phyloP scores from a whole-genome alignment of 352 stramenopile genomes.

The Aphanomyces astaci region DNA sequence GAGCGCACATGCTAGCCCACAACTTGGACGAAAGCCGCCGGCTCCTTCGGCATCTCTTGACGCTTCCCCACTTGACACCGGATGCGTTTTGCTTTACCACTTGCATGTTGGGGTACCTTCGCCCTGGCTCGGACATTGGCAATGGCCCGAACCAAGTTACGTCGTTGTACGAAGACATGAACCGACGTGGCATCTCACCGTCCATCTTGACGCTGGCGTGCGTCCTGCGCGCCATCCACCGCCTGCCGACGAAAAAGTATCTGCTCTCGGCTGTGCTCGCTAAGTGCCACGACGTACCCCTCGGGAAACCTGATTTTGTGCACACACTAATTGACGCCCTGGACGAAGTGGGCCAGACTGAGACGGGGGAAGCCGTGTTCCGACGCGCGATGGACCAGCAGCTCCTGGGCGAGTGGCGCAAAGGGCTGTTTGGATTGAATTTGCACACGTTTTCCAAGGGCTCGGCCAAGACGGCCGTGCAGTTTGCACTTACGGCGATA shows the following conservation, averaged over 20 bases:
- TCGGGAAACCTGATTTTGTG: slow-evolving; percentile 30
- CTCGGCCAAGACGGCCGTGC: slow-evolving; percentile 60
- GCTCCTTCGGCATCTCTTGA: slow-evolving; percentile 30
- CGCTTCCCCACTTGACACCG: slow-evolving; percentile 45
- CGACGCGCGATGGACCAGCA: slow-evolving; percentile 39
- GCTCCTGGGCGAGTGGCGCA: slow-evolving; percentile 35
- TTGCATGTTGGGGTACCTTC: slow-evolving; percentile 45
- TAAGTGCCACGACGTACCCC: slow-evolving; percentile 41
- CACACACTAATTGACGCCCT: slow-evolving; percentile 27
- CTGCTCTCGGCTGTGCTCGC: slow-evolving; percentile 56
- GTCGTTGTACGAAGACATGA: slow-evolving; percentile 58
- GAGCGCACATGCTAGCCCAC: slow-evolving; percentile 34
- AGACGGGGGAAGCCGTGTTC: slow-evolving; percentile 33
- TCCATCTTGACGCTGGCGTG: slow-evolving; percentile 6
- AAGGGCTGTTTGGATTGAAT: slow-evolving; percentile 58
- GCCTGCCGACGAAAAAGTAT: slow-evolving; percentile 36
- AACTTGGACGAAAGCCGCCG: slow-evolving; percentile 26
- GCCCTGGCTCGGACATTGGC: background rate
- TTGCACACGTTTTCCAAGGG: slow-evolving; percentile 59
- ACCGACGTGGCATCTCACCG: slow-evolving; percentile 28
- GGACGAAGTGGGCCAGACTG: background rate
- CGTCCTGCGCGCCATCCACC: slow-evolving; percentile 22
- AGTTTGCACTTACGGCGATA: slow-evolving; percentile 50
- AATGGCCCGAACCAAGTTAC: slow-evolving; percentile 31
- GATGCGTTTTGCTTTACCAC: slow-evolving; percentile 62